These are phyloP conservation scores for Schwanniomyces pseudopolymorphus DNA, from an alignment of 805 yeast species.

Conservation along the genomic window DNA sequence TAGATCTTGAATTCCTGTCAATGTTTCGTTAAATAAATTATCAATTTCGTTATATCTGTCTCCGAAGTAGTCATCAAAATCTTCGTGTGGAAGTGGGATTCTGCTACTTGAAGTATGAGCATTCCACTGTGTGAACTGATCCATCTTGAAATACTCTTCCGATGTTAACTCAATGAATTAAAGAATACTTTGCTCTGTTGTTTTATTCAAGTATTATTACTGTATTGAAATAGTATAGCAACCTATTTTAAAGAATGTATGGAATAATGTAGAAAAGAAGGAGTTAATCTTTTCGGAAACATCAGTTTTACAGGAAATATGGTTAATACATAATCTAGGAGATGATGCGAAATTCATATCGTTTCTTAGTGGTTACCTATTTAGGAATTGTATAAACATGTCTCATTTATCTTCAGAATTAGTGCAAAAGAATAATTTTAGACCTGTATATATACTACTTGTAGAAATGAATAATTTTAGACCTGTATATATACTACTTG, in stretches of 20 bases:
- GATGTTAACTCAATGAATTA: background rate
- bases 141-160: constrained; percentile 12
- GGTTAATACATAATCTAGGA: background rate
- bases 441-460: background rate
- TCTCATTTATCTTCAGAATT: constrained; percentile 7
- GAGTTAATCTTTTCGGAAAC: background rate
- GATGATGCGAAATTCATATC: constrained; percentile 3
- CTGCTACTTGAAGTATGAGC: constrained; percentile 25
- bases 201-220: background rate
- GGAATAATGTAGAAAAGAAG: background rate
- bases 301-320: background rate
- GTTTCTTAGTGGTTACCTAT: constrained; percentile 3
- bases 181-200: background rate
- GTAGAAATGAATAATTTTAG: background rate
- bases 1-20: constrained; percentile 57
- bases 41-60: constrained; percentile 50
- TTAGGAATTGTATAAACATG: constrained; percentile 9
- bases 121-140: constrained; percentile 28
- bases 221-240: background rate
- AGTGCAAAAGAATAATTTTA: background rate
- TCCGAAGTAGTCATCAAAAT: constrained; percentile 46
- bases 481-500: background rate
- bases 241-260: background rate
- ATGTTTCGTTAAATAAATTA: constrained; percentile 54
- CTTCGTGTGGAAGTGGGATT: constrained; percentile 54